These are phyloP conservation scores for Darksidea phi DNA, from an alignment of 495 filamentous ascomycete species.

Conservation along the genomic window DNA sequence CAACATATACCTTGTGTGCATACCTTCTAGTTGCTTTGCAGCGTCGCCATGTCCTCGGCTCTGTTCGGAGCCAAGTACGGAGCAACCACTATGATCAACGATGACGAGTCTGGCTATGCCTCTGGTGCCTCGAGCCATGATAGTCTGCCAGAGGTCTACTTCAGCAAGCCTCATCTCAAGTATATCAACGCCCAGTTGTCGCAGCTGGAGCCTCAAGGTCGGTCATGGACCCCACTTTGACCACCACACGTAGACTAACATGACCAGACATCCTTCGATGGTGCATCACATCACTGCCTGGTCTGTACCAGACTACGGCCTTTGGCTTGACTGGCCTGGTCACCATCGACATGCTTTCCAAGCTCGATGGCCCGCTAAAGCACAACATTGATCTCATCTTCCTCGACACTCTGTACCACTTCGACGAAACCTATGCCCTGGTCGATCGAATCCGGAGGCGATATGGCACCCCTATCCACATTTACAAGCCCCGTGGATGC, in stretches of 20 bases:
- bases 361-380: slow-evolving; percentile 56
- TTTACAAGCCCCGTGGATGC: slow-evolving; percentile 78
- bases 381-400: slow-evolving; percentile 84
- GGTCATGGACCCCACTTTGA: neutral
- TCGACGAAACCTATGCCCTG: slow-evolving; percentile 80
- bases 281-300: slow-evolving; percentile 85
- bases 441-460: slow-evolving; percentile 72
- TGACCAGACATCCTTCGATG: slow-evolving; percentile 78
- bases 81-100: slow-evolving; percentile 4
- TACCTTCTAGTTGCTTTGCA: neutral
- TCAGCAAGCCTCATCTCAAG: slow-evolving; percentile 84
- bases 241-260: neutral
- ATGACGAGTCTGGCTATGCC: slow-evolving; percentile 81
- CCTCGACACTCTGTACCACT: slow-evolving; percentile 96
- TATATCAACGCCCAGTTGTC: slow-evolving; percentile 87
- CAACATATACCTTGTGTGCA: slow-evolving; percentile 10
- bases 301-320: slow-evolving; percentile 94
- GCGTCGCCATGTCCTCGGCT: slow-evolving; percentile 21
- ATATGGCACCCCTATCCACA: slow-evolving; percentile 77
- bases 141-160: slow-evolving; percentile 71
- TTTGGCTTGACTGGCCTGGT: slow-evolving; percentile 93
- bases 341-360: slow-evolving; percentile 92
- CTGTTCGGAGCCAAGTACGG: slow-evolving; percentile 14
- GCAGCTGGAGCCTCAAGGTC: slow-evolving; percentile 73
- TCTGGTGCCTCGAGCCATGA: slow-evolving; percentile 66